phyloP scores from a whole-genome alignment of 192 early-diverging fungal species.

The Coemansia sp. region DNA sequence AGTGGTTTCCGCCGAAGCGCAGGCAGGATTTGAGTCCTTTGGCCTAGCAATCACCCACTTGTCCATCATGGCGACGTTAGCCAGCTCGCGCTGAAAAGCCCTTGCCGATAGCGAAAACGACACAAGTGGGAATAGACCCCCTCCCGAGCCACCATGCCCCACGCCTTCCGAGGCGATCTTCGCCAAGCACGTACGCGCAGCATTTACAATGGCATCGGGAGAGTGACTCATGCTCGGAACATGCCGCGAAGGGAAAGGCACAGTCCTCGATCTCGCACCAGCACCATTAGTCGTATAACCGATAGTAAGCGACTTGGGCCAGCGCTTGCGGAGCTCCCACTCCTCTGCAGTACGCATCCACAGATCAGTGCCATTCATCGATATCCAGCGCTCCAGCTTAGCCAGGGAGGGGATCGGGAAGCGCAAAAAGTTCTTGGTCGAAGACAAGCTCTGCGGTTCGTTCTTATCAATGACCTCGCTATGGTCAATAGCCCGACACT shows the following conservation, averaged over 20 bases:
- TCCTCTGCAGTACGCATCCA: conserved; percentile 49
- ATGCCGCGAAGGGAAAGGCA: conserved; percentile 33
- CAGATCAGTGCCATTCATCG: conserved; percentile 45
- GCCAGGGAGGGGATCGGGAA: conserved; percentile 16
- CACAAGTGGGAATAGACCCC: conserved; percentile 25
- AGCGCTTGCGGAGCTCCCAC: conserved; percentile 41
- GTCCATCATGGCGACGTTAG: conserved; percentile 39
- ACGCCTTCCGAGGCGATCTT: conserved; percentile 8
- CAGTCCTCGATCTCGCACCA: conserved; percentile 17
- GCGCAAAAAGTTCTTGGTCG: conserved; percentile 43
- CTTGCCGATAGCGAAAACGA: conserved; percentile 33
- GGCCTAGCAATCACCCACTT: conserved; percentile 28
- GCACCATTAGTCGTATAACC: conserved; percentile 15
- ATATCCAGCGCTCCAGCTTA: conserved; percentile 39
- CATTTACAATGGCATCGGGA: conserved; percentile 24
- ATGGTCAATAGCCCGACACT: conserved; percentile 51
- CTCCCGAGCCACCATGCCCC: neutral
- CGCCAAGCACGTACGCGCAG: conserved; percentile 21
- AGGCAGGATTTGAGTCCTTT: neutral
- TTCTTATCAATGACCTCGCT: conserved; percentile 32
- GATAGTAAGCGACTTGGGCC: conserved; percentile 41
- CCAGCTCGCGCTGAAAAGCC: conserved; percentile 38
- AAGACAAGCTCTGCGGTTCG: conserved; percentile 29
- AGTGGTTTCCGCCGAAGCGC: neutral
- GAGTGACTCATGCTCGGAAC: conserved; percentile 14